phyloP scores from a whole-genome alignment of 495 filamentous ascomycete genomes.

The Penicillium maclennaniae region DNA sequence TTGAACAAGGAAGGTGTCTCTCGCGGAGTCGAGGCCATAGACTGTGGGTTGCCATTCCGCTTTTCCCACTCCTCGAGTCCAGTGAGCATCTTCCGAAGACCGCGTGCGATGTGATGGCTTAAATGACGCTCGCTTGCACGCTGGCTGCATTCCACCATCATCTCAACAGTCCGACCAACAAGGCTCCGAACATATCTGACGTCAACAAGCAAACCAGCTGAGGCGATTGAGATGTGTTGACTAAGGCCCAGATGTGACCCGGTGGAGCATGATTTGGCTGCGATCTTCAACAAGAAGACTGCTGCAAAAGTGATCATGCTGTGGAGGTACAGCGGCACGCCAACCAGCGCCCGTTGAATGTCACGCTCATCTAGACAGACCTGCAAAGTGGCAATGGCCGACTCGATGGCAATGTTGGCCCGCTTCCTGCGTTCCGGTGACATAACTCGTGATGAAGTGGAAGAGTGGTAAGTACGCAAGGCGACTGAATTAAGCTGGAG shows the following conservation, averaged over 20 bases:
- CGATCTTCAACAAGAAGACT: conserved; percentile 53
- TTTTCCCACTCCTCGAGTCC: conserved; percentile 48
- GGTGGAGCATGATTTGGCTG: conserved; percentile 41
- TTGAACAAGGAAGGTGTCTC: conserved; percentile 38
- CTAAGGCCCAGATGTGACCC: conserved; percentile 18
- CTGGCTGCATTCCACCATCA: conserved; percentile 48
- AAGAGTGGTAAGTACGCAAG: conserved; percentile 50
- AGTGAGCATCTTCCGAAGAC: conserved; percentile 50
- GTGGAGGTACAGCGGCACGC: conserved; percentile 51
- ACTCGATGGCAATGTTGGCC: conserved; percentile 52
- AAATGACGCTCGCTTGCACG: conserved; percentile 51
- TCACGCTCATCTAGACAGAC: conserved; percentile 49
- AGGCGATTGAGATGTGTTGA: conserved; percentile 43
- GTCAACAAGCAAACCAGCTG: conserved; percentile 39
- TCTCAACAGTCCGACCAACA: conserved; percentile 42
- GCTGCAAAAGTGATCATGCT: conserved; percentile 56
- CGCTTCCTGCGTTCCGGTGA: conserved; percentile 50
- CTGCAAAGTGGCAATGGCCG: conserved; percentile 48
- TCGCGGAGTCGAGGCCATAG: conserved; percentile 16
- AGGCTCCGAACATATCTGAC: conserved; percentile 41
- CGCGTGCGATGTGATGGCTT: conserved; percentile 50
- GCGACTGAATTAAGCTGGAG: conserved; percentile 57
- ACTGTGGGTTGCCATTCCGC: conserved; percentile 25
- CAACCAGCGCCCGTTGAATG: conserved; percentile 47
- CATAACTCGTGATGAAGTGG: conserved; percentile 44